phyloP scores from a whole-genome alignment of 148 eudicot genomes.

The Euryodendron excelsum region DNA sequence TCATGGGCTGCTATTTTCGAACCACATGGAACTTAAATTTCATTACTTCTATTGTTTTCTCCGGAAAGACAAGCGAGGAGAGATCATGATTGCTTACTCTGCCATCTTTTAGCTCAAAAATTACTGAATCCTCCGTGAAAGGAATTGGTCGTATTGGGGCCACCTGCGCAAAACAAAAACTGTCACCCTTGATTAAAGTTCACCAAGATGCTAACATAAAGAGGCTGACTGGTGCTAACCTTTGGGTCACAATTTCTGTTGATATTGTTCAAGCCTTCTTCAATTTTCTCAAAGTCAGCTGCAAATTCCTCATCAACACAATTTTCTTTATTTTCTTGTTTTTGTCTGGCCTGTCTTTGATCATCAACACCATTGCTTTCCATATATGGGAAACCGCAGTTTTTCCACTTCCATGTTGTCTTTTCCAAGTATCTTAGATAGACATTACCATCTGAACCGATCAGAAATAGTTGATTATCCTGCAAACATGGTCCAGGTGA shows the following conservation, averaged over 20 bases:
- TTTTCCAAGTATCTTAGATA: slow-evolving; percentile 55
- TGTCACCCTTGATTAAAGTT: neutral
- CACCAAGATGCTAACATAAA: neutral
- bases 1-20: no score
- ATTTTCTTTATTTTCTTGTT: slow-evolving; percentile 19
- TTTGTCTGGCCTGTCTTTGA: slow-evolving; percentile 5
- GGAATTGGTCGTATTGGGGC: slow-evolving; percentile 63
- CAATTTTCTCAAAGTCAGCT: slow-evolving; percentile 17
- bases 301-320: slow-evolving; percentile 19
- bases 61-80: neutral
- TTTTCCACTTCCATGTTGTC: slow-evolving; percentile 71
- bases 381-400: slow-evolving; percentile 46
- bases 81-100: slow-evolving; percentile 46
- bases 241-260: slow-evolving; percentile 51
- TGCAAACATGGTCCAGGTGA: slow-evolving; percentile 66
- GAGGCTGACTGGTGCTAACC: slow-evolving; percentile 30
- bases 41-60: neutral
- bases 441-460: slow-evolving; percentile 72
- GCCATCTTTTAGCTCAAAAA: slow-evolving; percentile 80
- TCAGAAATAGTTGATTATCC: slow-evolving; percentile 58
- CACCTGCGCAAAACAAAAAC: slow-evolving; percentile 40
- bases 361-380: slow-evolving; percentile 20
- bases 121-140: slow-evolving; percentile 60
- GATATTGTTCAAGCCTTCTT: slow-evolving; percentile 14
- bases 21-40: neutral